Evolutionary conservation across 73 alveolate genomes (phyloP).

Genomic region (Tetrahymena malaccensis): DNA sequence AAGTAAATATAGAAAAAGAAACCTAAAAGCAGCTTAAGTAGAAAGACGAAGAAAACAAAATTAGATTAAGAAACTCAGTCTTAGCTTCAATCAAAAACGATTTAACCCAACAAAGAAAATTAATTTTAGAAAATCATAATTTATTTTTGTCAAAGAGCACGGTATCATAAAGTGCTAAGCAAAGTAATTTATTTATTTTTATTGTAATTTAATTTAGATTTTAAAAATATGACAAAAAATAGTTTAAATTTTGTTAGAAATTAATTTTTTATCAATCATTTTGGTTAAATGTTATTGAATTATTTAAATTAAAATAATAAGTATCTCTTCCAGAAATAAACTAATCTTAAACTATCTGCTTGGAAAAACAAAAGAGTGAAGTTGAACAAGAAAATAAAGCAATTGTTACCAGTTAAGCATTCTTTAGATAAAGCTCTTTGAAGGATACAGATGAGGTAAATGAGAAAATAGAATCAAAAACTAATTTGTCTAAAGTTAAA

Average conservation of each 20-base stretch:
- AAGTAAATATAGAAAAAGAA: background rate
- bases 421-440: background rate
- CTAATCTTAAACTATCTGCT: background rate
- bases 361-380: background rate
- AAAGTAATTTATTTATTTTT: background rate
- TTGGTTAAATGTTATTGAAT: background rate
- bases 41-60: background rate
- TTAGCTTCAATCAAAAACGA: background rate
- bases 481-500: conserved; percentile 9
- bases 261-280: no score
- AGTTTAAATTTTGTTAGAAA: no score
- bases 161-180: background rate
- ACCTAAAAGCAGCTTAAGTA: background rate
- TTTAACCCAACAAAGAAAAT: background rate
- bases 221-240: no score
- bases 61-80: background rate
- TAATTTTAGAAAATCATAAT: background rate
- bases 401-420: background rate
- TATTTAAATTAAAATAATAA: background rate
- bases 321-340: background rate
- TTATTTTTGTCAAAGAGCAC: background rate
- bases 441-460: background rate
- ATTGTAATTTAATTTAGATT: background rate
- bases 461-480: background rate
- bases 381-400: background rate